phyloP scores from a whole-genome alignment of 2,329 filamentous ascomycete species.

The Paracorniculantispora psalliotae region DNA sequence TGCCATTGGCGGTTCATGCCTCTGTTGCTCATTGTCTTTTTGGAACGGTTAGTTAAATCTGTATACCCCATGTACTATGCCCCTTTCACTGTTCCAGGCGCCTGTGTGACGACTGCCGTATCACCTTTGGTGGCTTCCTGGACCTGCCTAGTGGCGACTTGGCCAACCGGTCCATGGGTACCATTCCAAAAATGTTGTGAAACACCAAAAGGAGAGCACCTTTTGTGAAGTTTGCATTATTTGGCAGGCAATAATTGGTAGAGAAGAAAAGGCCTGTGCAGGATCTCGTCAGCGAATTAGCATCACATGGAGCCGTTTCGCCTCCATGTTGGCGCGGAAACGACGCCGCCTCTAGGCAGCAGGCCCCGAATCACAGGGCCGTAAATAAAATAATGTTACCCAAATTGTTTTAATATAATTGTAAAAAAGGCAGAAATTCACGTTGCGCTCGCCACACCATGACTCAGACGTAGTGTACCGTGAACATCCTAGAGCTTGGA shows the following conservation, averaged over 20 bases:
- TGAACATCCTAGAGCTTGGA: not conserved
- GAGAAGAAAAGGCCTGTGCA: not conserved
- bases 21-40: no score
- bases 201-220: not conserved
- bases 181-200: not conserved
- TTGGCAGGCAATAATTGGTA: not conserved
- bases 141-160: not conserved
- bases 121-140: not conserved
- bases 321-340: not conserved
- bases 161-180: not conserved
- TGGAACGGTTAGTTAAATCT: no score
- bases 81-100: no score
- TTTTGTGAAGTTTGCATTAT: not conserved
- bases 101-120: not conserved
- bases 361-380: not conserved
- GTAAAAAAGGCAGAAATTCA: not conserved
- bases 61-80: no score
- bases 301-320: not conserved
- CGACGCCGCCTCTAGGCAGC: not conserved
- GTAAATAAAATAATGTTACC: not conserved
- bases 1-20: no score
- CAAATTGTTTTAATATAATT: no score
- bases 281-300: not conserved
- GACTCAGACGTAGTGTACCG: not conserved
- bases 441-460: not conserved